Conservation (phyloP, 1,284 basidiomycete genomes). For the Spongiforma sp. region DNA sequence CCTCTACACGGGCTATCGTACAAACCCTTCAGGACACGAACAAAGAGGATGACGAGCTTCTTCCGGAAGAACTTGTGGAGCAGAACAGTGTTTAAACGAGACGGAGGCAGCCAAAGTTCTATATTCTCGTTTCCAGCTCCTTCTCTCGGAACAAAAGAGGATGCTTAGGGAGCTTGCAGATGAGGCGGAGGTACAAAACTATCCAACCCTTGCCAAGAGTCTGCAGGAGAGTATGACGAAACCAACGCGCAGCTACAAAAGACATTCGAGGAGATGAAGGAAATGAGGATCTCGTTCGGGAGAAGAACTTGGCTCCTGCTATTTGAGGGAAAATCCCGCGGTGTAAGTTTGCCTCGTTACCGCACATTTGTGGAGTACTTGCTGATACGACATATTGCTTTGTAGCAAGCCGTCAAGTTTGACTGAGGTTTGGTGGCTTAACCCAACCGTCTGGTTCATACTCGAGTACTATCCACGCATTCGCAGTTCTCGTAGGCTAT, state of each 20-base stretch:
- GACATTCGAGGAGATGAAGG: background rate
- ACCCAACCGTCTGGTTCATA: too few relatives aligned
- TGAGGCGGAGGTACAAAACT: background rate
- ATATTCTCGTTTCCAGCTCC: background rate
- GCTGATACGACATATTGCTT: too few relatives aligned
- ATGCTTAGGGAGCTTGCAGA: background rate
- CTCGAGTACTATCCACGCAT: too few relatives aligned
- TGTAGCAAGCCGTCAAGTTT: too few relatives aligned
- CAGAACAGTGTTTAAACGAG: background rate
- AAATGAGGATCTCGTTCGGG: background rate
- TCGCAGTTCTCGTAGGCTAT: too few relatives aligned
- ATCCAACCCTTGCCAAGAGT: background rate
- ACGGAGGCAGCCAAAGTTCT: background rate
- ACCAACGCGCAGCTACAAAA: background rate
- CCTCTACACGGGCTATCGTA: constrained; percentile 5
- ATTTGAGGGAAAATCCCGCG: background rate
- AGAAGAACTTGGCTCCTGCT: background rate
- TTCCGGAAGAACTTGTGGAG: background rate
- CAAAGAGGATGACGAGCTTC: background rate
- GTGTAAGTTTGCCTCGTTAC: constrained; percentile 8
- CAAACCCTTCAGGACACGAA: background rate
- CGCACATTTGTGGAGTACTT: background rate
- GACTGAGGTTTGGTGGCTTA: too few relatives aligned
- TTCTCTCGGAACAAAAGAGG: background rate
- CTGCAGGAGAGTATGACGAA: background rate